A percentile compares a stretch with the other conserved stretches of the same genome.
Conservation (phyloP, 2,329 filamentous ascomycete species). For the Laburnicola sp. region DNA sequence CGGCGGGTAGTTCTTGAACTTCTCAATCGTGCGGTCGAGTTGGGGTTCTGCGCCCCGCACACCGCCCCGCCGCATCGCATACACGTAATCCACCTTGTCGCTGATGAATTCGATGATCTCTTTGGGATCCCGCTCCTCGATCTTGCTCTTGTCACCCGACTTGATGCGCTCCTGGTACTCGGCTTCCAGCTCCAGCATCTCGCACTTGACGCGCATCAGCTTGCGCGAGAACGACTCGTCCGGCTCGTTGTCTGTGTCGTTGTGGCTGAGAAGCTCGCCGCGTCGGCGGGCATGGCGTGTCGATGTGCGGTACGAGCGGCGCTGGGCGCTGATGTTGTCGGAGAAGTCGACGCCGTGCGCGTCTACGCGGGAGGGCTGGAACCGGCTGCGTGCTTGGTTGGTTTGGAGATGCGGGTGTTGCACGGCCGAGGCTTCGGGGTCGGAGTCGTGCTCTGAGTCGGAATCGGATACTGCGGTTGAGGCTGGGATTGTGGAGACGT, state of each 20-base stretch:
- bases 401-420: slow-evolving; percentile 76
- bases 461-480: slow-evolving; percentile 45
- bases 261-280: slow-evolving; percentile 68
- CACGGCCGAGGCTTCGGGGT: slow-evolving; percentile 54
- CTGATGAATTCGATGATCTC: slow-evolving; percentile 68
- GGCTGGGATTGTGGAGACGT: slow-evolving; percentile 76
- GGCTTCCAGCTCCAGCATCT: slow-evolving; percentile 68
- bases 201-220: slow-evolving; percentile 78
- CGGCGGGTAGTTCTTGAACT: slow-evolving; percentile 38
- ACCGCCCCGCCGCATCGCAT: slow-evolving; percentile 45
- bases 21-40: slow-evolving; percentile 39
- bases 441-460: slow-evolving; percentile 43
- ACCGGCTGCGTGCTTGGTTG: slow-evolving; percentile 77
- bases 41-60: slow-evolving; percentile 42
- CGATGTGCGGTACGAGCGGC: slow-evolving; percentile 76
- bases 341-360: slow-evolving; percentile 83
- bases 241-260: slow-evolving; percentile 70
- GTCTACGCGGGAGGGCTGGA: slow-evolving; percentile 75
- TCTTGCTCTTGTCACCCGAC: slow-evolving; percentile 47
- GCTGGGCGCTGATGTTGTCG: slow-evolving; percentile 78
- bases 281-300: slow-evolving; percentile 66
- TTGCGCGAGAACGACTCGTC: slow-evolving; percentile 73
- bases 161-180: slow-evolving; percentile 60
- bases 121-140: slow-evolving; percentile 50
- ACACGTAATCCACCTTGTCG: slow-evolving; percentile 69